phyloP scores from a whole-genome alignment of 1,284 basidiomycete species.

The Ceratobasidium sp. region DNA sequence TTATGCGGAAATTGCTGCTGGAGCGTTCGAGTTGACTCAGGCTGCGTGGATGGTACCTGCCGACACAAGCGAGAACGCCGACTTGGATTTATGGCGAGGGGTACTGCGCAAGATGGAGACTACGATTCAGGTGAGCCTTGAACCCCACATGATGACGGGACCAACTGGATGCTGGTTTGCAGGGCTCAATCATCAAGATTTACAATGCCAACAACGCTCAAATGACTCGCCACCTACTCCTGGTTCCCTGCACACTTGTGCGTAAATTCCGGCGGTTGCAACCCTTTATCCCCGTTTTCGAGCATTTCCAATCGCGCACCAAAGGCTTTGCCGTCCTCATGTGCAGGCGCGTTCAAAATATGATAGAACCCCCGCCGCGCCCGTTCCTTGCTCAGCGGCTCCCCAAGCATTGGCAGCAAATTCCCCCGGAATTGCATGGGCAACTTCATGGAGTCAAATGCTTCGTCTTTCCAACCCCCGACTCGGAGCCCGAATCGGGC shows the following conservation, averaged over 20 bases:
- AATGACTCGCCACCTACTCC: constrained; percentile 18
- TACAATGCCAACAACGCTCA: constrained; percentile 10
- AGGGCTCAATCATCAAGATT: constrained; percentile 25
- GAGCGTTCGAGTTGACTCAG: constrained; percentile 23
- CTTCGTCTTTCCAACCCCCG: constrained; percentile 8
- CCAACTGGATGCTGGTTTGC: background rate
- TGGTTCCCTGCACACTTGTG: constrained; percentile 25
- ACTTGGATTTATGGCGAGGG: constrained; percentile 28
- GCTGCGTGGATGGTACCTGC: constrained; percentile 29
- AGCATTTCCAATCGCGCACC: constrained; percentile 15
- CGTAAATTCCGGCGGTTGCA: constrained; percentile 14
- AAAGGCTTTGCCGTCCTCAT: constrained; percentile 24
- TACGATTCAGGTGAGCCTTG: constrained; percentile 2
- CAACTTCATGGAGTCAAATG: constrained; percentile 18
- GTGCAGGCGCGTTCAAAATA: constrained; percentile 1
- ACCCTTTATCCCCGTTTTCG: background rate
- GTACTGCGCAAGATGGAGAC: constrained; percentile 28
- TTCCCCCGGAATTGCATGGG: constrained; percentile 20
- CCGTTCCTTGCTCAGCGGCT: constrained; percentile 17
- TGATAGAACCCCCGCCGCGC: constrained; percentile 6
- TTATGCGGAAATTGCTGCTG: constrained; percentile 22
- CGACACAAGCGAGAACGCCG: background rate
- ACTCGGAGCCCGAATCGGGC: constrained; percentile 16
- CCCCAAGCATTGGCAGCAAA: constrained; percentile 34
- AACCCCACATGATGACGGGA: background rate